Evolutionary conservation across 805 yeast genomes (phyloP), one percentile per base, ranked within the genome.

Genomic region (Metschnikowia picachoensis): DNA sequence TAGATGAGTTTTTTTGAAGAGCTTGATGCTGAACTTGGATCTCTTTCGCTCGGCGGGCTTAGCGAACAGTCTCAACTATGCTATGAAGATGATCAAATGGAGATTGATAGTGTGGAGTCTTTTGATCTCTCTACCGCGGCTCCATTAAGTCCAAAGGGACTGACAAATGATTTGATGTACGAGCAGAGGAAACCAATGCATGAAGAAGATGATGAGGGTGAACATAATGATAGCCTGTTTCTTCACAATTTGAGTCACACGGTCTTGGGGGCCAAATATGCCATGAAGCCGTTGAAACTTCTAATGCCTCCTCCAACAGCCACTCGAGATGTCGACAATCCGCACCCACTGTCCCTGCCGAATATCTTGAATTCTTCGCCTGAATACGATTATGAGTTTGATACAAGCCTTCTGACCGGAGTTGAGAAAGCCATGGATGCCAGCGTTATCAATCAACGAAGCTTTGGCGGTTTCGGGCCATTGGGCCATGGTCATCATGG

Each of bases 211-310:
- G 46, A 49, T 31, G 42, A n/a, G 30, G 44, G 15, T 27, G 37
- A 15, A 20, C 25, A 31, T n/a, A 49, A 43, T 25, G 43, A 42
- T 11, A 44, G 33, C 17, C 51, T 48, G 41, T 46, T 58, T 17
- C 43, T 57, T 9, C 47, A 51, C 9, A 52, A 65, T 9, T 52
- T 66, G 10, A 67, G 68, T 37, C 77, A 76, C 3, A 72, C 77
- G 3, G 55, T 54, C n/a, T 49, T 72, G 16, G 77, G 77, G 0
- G 76, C 75, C 5, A 60, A 64, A 43, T 59, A 62, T 43, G 77
- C 77, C 2, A 49, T 70, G 33, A 60, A 55, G 43, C 70, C 62
- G 14, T 57, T 51, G 41, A 53, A 66, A 41, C 51, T 66, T n/a
- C 59, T 66, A 36, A 58, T 64, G 39, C 62, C 71, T 9, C 63